A percentile compares a stretch with the other conserved stretches of the same genome.
phyloP scores from a whole-genome alignment of 1,284 basidiomycete genomes.

The Malassezia equina region DNA sequence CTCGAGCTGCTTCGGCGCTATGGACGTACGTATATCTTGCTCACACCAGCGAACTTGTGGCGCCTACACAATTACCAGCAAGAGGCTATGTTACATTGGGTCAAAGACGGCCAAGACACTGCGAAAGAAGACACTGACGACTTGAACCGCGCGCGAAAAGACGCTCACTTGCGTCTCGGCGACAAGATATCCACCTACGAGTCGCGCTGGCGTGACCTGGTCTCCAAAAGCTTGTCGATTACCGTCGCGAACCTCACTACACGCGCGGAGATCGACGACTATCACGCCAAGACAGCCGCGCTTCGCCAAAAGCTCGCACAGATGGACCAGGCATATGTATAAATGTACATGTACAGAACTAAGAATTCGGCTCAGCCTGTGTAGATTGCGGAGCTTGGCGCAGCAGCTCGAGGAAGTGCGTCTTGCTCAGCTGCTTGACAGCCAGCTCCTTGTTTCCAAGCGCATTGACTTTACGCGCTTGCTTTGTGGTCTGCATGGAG shows the following conservation, averaged over 20 bases:
- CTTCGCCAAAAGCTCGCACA: constrained; percentile 8
- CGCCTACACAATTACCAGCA: constrained; percentile 33
- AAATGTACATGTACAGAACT: constrained; percentile 10
- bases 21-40: constrained; percentile 63
- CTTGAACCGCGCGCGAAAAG: constrained; percentile 29
- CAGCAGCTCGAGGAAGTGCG: constrained; percentile 41
- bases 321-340: constrained; percentile 7
- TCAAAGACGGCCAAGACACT: constrained; percentile 15
- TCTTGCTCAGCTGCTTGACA: constrained; percentile 40
- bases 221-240: constrained; percentile 74
- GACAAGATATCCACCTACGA: constrained; percentile 67
- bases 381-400: constrained; percentile 6
- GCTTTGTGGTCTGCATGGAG: constrained; percentile 16
- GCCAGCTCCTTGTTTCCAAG: constrained; percentile 21
- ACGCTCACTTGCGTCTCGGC: constrained; percentile 60
- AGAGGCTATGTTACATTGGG: constrained; percentile 21
- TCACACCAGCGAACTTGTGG: constrained; percentile 23
- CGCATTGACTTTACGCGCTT: constrained; percentile 23
- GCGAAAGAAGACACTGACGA: constrained; percentile 21
- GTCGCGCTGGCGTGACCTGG: constrained; percentile 74
- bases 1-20: constrained; percentile 72
- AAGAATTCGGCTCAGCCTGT: background rate
- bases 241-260: constrained; percentile 81
- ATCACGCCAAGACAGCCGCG: constrained; percentile 38
- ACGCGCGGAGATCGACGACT: constrained; percentile 58